phyloP scores from a whole-genome alignment of 108 stramenopile species.

The Schizochytrium sp. region DNA sequence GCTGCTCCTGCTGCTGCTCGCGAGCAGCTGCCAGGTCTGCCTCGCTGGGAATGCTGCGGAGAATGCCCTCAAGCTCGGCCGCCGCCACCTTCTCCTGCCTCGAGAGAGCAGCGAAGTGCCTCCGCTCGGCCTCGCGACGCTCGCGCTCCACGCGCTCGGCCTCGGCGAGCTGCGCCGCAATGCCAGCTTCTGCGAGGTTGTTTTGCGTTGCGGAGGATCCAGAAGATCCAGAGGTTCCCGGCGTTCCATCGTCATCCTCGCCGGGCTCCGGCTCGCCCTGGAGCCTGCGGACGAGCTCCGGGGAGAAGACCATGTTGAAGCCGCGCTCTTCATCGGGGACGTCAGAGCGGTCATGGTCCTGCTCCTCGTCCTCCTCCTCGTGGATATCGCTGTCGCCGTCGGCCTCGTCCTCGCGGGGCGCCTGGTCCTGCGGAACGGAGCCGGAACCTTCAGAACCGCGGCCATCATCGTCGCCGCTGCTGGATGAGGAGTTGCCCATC shows the following conservation, averaged over 20 bases:
- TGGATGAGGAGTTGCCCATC: no score
- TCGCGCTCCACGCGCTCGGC: slow-evolving; percentile 29
- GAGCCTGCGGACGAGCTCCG: slow-evolving; percentile 52
- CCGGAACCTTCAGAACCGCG: no score
- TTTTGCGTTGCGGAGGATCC: not conserved
- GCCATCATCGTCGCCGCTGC: no score
- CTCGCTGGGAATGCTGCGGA: not conserved
- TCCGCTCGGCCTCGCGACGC: slow-evolving; percentile 5
- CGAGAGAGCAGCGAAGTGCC: not conserved
- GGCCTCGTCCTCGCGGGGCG: not conserved
- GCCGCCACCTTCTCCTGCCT: slow-evolving; percentile 20
- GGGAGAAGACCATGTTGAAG: slow-evolving; percentile 51
- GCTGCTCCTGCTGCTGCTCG: no score
- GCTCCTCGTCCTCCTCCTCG: slow-evolving; percentile 31
- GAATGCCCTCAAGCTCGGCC: not conserved
- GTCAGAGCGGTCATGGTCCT: not conserved
- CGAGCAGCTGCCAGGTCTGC: not conserved
- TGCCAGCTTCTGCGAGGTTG: not conserved
- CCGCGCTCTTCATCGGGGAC: slow-evolving; percentile 11
- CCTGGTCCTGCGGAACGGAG: no score
- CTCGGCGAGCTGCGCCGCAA: slow-evolving; percentile 38
- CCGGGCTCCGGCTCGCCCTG: slow-evolving; percentile 34
- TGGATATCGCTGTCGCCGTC: not conserved
- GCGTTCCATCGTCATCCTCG: not conserved
- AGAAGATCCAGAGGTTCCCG: no score